Base-by-base conservation (phyloP, 495 filamentous ascomycete species). In the Lophiotrema nucula region DNA sequence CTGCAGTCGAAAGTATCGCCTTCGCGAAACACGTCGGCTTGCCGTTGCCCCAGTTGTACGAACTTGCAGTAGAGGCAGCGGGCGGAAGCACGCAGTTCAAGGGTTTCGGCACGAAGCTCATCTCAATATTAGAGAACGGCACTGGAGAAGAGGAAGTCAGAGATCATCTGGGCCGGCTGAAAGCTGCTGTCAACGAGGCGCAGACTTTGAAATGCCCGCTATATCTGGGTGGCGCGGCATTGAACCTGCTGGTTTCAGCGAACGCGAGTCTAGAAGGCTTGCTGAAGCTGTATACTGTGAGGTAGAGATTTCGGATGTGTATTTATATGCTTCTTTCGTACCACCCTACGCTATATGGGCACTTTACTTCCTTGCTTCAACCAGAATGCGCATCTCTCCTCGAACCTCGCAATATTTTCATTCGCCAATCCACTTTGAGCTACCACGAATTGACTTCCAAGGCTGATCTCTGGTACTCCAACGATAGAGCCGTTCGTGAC, bases 41-140 rank as follows among this genome's bases (percentile, higher is more conserved):
- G 22, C 85, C 88, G 47, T 70, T 87, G 11, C 74, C 80, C 19
- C 80, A 87, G 67, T 83, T 89, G 47, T 83, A 78, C 55, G 78
- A 81, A 0, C 77, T 91, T 38, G 88, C 88, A 50, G 73, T 77
- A 41, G 84, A 88, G 53, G 88, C 88, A 4, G 88, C 88, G 0
- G 88, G 88, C 1, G 77, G 79, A 0, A 88, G 85, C 66, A 75
- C 69, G 16, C 76, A 85, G 60, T 81, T 89, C 55, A 72, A 77
- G 63, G 74, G 74, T n/a, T 69, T 76, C 48, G 84, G 82, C 0
- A 68, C 79, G 10, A 77, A 79, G 25, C 84, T 89, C 66, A 69
- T 74, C 18, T n/a, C 45, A 24, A 38, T 53, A n/a, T 37, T 68
- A 18, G 53, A 51, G 21, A 62, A 62, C 6, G 38, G 54, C 35